phyloP scores from a whole-genome alignment of 257 asterid species.

The Ilex asprella region DNA sequence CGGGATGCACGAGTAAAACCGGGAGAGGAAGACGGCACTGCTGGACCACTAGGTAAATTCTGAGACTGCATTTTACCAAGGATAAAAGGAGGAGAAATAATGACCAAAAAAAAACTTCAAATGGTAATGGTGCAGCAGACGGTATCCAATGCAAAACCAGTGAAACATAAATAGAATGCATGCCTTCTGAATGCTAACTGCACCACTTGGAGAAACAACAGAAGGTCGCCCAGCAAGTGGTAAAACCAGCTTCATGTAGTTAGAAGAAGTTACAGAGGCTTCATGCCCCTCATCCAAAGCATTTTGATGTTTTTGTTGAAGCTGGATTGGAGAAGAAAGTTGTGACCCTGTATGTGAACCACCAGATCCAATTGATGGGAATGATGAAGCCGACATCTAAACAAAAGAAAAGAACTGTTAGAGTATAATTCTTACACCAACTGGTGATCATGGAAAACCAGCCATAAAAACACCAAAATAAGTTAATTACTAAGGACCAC shows the following conservation, averaged over 20 bases:
- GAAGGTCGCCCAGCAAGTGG: conserved; percentile 48
- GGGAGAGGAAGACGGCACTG: conserved; percentile 45
- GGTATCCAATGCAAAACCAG: no score
- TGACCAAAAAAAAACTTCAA: no score
- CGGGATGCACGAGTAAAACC: conserved; percentile 64
- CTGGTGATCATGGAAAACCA: not conserved
- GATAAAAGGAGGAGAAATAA: no score
- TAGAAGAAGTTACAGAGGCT: conserved; percentile 35
- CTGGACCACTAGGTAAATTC: conserved; percentile 36
- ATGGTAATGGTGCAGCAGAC: no score
- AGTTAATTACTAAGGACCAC: no score
- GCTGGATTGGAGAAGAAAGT: conserved; percentile 47
- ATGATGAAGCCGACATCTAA: conserved; percentile 42
- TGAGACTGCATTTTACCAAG: conserved; percentile 42
- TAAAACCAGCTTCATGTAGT: conserved; percentile 50
- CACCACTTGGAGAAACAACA: conserved; percentile 42
- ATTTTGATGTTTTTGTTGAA: conserved; percentile 47
- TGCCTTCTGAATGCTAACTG: conserved; percentile 61
- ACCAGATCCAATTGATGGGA: conserved; percentile 48
- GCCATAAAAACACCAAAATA: no score
- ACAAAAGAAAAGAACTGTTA: conserved; percentile 4
- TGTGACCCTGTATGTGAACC: conserved; percentile 43
- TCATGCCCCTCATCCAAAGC: conserved; percentile 63
- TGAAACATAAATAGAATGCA: conserved; percentile 16
- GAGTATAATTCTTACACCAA: not conserved